These are phyloP conservation scores for Dacryopinax primogenitus DNA, from an alignment of 768 basidiomycete species.

Conservation along the genomic window DNA sequence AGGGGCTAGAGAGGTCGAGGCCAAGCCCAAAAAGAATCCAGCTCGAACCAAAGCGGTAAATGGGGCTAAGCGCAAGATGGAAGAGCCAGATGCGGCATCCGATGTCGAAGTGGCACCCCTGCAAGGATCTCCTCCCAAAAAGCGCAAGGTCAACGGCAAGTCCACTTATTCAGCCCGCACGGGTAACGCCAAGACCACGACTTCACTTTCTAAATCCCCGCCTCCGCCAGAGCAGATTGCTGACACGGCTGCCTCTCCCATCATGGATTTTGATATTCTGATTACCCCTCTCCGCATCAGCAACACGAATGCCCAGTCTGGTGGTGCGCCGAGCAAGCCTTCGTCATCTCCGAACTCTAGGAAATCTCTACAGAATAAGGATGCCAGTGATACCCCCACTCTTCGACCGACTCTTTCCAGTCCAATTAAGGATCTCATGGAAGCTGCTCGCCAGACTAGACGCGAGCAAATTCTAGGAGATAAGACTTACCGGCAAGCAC, in stretches of 20 bases:
- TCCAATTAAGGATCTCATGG: not conserved
- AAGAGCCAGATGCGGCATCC: not conserved
- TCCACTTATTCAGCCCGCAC: too few relatives aligned
- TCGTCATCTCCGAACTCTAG: not conserved
- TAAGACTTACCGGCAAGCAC: not conserved
- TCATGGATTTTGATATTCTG: too few relatives aligned
- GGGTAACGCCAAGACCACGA: too few relatives aligned
- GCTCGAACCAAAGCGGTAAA: not conserved
- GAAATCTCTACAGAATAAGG: not conserved
- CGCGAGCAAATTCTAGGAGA: not conserved
- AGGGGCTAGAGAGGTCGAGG: not conserved
- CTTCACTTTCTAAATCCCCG: too few relatives aligned
- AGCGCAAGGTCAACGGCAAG: too few relatives aligned
- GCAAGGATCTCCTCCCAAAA: not conserved
- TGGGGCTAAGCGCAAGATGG: not conserved
- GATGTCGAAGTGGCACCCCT: not conserved
- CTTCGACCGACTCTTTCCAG: not conserved
- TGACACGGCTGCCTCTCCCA: too few relatives aligned
- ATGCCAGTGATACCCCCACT: not conserved
- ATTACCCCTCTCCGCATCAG: too few relatives aligned
- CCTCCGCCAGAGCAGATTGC: too few relatives aligned
- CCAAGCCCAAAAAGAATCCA: not conserved
- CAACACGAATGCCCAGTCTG: not conserved
- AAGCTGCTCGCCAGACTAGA: not conserved
- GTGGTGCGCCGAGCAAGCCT: not conserved